Base-by-base conservation (phyloP, 2,329 filamentous ascomycete genomes). In the Xylariomycetidae sp. region DNA sequence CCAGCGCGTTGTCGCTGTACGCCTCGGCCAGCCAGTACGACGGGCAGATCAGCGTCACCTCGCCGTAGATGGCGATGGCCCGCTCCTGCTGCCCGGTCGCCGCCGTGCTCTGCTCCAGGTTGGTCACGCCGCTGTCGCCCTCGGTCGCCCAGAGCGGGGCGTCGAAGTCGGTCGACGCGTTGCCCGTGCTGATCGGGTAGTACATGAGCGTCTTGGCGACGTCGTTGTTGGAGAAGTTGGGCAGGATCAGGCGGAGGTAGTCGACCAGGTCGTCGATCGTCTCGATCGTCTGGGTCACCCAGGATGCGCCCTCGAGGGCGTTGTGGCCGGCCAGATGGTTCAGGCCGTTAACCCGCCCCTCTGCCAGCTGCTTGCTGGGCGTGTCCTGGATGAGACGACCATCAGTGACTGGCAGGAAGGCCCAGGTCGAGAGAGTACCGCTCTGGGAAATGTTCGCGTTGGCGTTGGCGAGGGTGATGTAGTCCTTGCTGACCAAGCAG, bases 271-370 rank as follows among this genome's bases (percentile, higher is more conserved):
- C 13, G 5, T 49, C 55, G 25, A 74, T 66, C 26, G 61, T 61
- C 22, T 62, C 59, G 1, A 63, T 63, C 3, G 62, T n/a, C n/a
- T n/a, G n/a, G n/a, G n/a, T n/a, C n/a, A n/a, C 61, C 40, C 73
- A 74, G 2, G 41, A 37, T 7, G 57, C 47, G 3, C 65, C 70
- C 57, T 77, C 72, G 42, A 75, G 65, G 4, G 69, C 68, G 36
- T 70, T 73, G 48, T 70, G 42, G 4, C 49, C 44, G 10, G 48
- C 36, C 10, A 57, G 30, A n/a, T 52, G 31, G 8, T 44, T 35
- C 14, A 49, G 22, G 4, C 57, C 47, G 36, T 63, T 58, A 9
- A 62, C 49, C 15, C 44, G 44, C 5, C 51, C 49, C 6, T 41
- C 25, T 12, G 48, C 40, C 3, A 64, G 43, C 16, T 59, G 54